Base-by-base conservation (phyloP, 768 basidiomycete genomes). In the Hygrophoropsis aurantiaca region DNA sequence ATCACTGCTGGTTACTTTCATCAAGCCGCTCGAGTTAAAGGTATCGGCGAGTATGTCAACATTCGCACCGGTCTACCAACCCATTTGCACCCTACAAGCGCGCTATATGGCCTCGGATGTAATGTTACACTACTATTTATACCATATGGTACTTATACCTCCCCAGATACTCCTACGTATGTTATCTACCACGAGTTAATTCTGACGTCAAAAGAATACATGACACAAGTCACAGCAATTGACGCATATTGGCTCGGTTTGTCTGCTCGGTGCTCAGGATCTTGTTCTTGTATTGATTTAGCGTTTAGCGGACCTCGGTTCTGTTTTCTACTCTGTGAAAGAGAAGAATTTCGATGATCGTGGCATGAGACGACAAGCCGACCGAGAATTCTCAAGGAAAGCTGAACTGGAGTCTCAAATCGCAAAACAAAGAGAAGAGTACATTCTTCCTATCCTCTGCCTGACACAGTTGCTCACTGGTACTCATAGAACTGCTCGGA, bases 1-100 rank as follows among this genome's bases (percentile, higher is more conserved):
- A 98, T 99, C 56, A 87, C 92, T 30, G 89, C 95, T 23, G 95
- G 95, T 24, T 99, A 97, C 68, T 99, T 99, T 79, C 97, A 98
- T 67, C 97, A 99, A 71, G 94, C 95, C 1, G 95, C 95, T 15
- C 75, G 94, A 53, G 95, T 95, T 30, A 99, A 99, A 74, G 97
- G 97, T 63, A 97, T 98, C 53, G 95, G 95, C 50, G 97, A 99
- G 69, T 99, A 97, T 68, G 91, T 97, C 55, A 98, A 99, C 66
- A 88, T 95, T 54, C 82, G 97, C 38, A 93, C 94, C 20, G 97
- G 90, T 45, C 72, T 97, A 24, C 94, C 97, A 5, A 97, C 94
- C 26, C 93, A 97, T 62, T 72, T 98, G 25, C 97, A 99, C 62
- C 95, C 97, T 0, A 98, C 97, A 0, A 95, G 92, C 59, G 94